Evolutionary conservation across 2,329 filamentous ascomycete species (phyloP).

Genomic region (Sporothrix dimorphospora): DNA sequence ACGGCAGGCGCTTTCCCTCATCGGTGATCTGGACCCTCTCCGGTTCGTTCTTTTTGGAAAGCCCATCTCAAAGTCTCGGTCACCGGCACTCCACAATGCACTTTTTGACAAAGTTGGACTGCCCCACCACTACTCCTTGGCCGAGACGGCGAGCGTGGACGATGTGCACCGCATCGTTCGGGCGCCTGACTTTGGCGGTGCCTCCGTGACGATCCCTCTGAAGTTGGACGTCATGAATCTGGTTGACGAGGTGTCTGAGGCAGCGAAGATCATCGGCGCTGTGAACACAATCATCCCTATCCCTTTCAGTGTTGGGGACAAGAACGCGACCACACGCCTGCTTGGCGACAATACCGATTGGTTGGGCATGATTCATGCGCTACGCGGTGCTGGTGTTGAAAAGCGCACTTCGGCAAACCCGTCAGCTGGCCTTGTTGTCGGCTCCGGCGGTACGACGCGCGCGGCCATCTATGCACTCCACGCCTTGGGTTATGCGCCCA

Average conservation of each 20-base stretch:
- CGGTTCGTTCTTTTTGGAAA: slow-evolving; percentile 87
- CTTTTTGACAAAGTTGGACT: slow-evolving; percentile 77
- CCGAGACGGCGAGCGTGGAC: slow-evolving; percentile 70
- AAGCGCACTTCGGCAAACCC: slow-evolving; percentile 39
- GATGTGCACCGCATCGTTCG: slow-evolving; percentile 69
- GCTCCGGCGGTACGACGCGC: slow-evolving; percentile 87
- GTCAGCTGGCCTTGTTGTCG: slow-evolving; percentile 76
- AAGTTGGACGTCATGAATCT: slow-evolving; percentile 85
- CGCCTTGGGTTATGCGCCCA: slow-evolving; percentile 78
- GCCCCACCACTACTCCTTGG: slow-evolving; percentile 76
- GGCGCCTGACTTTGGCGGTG: slow-evolving; percentile 79
- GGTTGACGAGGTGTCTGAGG: slow-evolving; percentile 77
- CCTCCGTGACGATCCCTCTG: slow-evolving; percentile 92
- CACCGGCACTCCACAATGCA: slow-evolving; percentile 85
- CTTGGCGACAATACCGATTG: slow-evolving; percentile 95
- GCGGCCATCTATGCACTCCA: slow-evolving; percentile 89
- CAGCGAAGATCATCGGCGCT: slow-evolving; percentile 83
- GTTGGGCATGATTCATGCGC: slow-evolving; percentile 82
- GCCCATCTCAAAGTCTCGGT: slow-evolving; percentile 80
- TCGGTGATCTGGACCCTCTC: slow-evolving; percentile 76
- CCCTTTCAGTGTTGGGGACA: slow-evolving; percentile 39
- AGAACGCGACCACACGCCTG: slow-evolving; percentile 56
- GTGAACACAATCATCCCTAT: slow-evolving; percentile 88
- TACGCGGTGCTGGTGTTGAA: slow-evolving; percentile 68
- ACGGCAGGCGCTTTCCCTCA: slow-evolving; percentile 72